Evolutionary conservation across 371 early-diverging fungal genomes (phyloP).

Genomic region (Mortierella sp.): DNA sequence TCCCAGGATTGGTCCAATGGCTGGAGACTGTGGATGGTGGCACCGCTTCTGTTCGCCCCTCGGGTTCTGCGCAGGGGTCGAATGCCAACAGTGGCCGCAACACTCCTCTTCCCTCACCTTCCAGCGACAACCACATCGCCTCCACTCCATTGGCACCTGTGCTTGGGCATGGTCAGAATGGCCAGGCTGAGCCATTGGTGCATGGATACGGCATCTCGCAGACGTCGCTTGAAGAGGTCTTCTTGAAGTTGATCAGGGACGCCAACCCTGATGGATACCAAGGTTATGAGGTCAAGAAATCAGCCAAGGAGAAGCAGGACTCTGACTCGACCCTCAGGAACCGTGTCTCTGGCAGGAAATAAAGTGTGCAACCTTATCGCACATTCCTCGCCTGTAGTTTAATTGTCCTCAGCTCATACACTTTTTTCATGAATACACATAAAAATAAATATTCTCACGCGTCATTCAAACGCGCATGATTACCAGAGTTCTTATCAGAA

Average conservation of each 20-base stretch:
- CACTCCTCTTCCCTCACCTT: conserved; percentile 14
- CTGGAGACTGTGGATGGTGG: conserved; percentile 59
- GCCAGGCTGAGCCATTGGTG: conserved; percentile 51
- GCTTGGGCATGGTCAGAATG: conserved; percentile 16
- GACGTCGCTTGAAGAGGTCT: conserved; percentile 77
- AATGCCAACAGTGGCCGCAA: conserved; percentile 41
- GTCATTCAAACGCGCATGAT: no score
- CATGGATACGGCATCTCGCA: conserved; percentile 77
- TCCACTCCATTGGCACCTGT: neutral
- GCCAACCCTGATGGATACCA: conserved; percentile 60
- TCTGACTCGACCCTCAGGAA: conserved; percentile 27
- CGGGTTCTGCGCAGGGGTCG: conserved; percentile 20
- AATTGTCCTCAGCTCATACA: no score
- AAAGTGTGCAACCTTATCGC: no score
- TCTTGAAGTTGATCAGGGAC: conserved; percentile 62
- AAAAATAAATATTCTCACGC: no score
- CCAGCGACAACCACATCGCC: neutral
- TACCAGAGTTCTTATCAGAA: no score
- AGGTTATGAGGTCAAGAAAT: conserved; percentile 51
- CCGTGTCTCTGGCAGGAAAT: conserved; percentile 14
- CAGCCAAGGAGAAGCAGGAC: conserved; percentile 18
- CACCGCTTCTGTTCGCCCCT: conserved; percentile 16
- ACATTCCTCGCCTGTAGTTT: no score
- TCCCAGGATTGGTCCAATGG: conserved; percentile 67
- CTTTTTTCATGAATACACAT: no score